A percentile compares a stretch with the other conserved stretches of the same genome.
Evolutionary conservation across 2,329 filamentous ascomycete genomes (phyloP).

Genomic region (Monosporascus sp.): DNA sequence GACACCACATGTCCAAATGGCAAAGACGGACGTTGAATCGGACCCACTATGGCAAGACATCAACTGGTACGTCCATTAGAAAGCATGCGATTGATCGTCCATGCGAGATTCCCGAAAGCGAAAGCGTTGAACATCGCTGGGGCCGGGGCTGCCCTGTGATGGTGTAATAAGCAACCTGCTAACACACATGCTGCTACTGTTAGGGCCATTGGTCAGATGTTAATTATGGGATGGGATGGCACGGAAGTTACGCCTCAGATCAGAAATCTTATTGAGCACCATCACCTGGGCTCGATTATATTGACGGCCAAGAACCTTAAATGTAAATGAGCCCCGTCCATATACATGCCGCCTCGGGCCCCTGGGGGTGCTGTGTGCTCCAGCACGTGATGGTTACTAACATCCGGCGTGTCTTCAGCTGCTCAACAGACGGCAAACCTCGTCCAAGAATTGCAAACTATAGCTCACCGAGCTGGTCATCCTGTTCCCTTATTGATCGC

Average conservation of each 20-base stretch:
- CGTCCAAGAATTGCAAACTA: constrained; percentile 86
- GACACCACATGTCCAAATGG: constrained; percentile 24
- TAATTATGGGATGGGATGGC: constrained; percentile 84
- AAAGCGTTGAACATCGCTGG: too few species aligned
- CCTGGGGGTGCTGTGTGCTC: not conserved
- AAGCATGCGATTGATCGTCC: not conserved
- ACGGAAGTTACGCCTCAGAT: constrained; percentile 80
- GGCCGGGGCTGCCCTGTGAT: not conserved
- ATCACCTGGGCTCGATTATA: constrained; percentile 84
- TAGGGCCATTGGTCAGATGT: constrained; percentile 69
- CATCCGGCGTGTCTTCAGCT: constrained; percentile 47
- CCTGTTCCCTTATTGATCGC: constrained; percentile 84
- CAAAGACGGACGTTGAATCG: constrained; percentile 39
- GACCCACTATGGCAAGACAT: constrained; percentile 70
- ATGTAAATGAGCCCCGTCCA: constrained; percentile 46
- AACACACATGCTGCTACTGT: constrained; percentile 24
- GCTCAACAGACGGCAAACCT: constrained; percentile 84
- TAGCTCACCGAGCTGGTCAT: constrained; percentile 86
- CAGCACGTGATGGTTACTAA: constrained; percentile 25
- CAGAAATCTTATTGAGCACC: constrained; percentile 70
- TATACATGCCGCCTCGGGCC: constrained; percentile 4
- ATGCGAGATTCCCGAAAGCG: not conserved
- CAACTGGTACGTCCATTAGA: constrained; percentile 57
- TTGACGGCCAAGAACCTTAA: constrained; percentile 81
- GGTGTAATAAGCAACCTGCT: constrained; percentile 14